Evolutionary conservation across 2,329 filamentous ascomycete genomes (phyloP).

Genomic region (Penicillium digitatum): DNA sequence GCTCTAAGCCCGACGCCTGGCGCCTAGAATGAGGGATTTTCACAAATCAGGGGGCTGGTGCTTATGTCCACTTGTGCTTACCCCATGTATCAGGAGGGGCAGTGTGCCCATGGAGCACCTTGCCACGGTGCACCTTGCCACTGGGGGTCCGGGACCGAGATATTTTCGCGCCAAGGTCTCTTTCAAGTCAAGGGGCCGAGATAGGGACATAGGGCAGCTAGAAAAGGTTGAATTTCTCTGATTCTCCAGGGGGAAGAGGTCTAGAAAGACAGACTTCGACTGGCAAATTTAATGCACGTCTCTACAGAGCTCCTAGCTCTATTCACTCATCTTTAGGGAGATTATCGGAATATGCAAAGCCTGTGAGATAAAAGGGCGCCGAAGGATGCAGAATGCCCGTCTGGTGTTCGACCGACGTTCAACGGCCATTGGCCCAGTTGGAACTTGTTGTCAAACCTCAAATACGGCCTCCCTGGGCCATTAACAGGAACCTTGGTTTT

Average conservation of each 20-base stretch:
- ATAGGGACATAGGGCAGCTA: not conserved
- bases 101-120: not conserved
- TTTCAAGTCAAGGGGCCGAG: conserved; percentile 18
- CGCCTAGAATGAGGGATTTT: conserved; percentile 6
- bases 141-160: conserved; percentile 6
- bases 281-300: not conserved
- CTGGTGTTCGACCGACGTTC: not conserved
- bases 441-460: too few relatives aligned
- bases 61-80: conserved; percentile 3
- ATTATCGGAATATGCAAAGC: not conserved
- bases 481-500: too few relatives aligned
- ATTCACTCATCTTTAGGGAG: not conserved
- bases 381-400: not conserved
- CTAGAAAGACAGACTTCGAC: not conserved
- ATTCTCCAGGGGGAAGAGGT: not conserved
- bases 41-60: not conserved
- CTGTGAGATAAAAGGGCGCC: not conserved
- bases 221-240: not conserved
- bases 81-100: conserved; percentile 13
- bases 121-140: conserved; percentile 5
- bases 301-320: not conserved
- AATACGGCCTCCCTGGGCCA: too few relatives aligned
- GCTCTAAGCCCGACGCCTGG: not conserved
- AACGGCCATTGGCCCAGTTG: conserved; percentile 18
- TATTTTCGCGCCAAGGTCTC: conserved; percentile 8